Conservation (phyloP, 2,329 filamentous ascomycete species). For the Scorias spongiosa region DNA sequence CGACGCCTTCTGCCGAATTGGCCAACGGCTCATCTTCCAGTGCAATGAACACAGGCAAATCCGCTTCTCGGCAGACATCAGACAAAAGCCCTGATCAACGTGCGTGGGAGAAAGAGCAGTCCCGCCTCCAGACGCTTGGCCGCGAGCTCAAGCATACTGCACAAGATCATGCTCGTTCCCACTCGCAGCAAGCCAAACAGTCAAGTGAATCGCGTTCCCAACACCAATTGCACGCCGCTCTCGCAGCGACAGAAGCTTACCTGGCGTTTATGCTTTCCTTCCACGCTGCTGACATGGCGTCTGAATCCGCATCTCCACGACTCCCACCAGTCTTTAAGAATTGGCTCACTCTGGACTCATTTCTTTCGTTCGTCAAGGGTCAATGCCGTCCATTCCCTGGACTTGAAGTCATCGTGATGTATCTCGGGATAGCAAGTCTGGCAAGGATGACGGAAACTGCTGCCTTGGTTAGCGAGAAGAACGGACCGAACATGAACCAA, state of each 20-base stretch:
- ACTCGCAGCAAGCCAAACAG: constrained; percentile 8
- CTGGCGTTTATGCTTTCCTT: constrained; percentile 23
- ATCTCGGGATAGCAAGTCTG: constrained; percentile 23
- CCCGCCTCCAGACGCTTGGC: constrained; percentile 26
- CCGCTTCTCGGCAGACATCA: not conserved
- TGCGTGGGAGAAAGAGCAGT: constrained; percentile 23
- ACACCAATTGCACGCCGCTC: constrained; percentile 18
- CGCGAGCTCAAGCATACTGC: constrained; percentile 32
- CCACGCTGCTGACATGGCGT: constrained; percentile 16
- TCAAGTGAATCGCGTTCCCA: constrained; percentile 2
- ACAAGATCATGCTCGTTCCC: constrained; percentile 20
- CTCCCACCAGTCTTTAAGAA: constrained; percentile 7
- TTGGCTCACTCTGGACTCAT: constrained; percentile 15
- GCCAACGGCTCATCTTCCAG: constrained; percentile 1
- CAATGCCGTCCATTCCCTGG: constrained; percentile 13
- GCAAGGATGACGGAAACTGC: constrained; percentile 26
- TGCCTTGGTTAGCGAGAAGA: constrained; percentile 13
- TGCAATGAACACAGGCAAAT: not conserved
- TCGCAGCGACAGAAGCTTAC: constrained; percentile 31
- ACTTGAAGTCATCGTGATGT: constrained; percentile 13
- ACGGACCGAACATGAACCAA: constrained; percentile 1
- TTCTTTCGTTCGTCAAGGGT: constrained; percentile 14
- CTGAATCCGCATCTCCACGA: constrained; percentile 11
- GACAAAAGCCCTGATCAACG: constrained; percentile 16
- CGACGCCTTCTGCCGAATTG: constrained; percentile 11